Conservation (phyloP, 192 early-diverging fungal species). For the Gonapodya prolifera region DNA sequence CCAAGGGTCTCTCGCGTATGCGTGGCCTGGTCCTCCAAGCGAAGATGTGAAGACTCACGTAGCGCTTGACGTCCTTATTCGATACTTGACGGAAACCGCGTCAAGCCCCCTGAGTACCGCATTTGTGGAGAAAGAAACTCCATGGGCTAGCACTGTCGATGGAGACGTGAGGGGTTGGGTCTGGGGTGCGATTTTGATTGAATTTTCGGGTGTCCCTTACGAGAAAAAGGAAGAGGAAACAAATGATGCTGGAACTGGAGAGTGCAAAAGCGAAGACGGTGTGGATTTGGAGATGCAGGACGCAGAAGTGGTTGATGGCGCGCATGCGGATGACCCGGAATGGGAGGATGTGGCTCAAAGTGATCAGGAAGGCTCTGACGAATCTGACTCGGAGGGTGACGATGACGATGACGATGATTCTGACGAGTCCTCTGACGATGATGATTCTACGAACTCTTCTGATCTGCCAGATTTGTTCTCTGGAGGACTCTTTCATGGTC, state of each 20-base stretch:
- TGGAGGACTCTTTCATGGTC: slow-evolving; percentile 32
- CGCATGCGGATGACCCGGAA: background rate
- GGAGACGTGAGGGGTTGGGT: slow-evolving; percentile 38
- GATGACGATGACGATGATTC: slow-evolving; percentile 16
- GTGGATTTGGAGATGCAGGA: background rate
- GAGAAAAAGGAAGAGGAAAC: background rate
- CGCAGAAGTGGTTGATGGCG: background rate
- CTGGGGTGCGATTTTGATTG: slow-evolving; percentile 39
- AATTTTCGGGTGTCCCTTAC: slow-evolving; percentile 48
- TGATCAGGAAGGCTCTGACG: slow-evolving; percentile 3
- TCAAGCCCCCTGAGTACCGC: slow-evolving; percentile 54
- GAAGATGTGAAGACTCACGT: slow-evolving; percentile 43
- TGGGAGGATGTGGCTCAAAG: background rate
- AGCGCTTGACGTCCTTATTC: slow-evolving; percentile 57
- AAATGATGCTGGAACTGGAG: too few relatives aligned
- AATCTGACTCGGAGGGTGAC: background rate
- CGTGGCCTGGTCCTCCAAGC: slow-evolving; percentile 61
- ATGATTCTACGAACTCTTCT: slow-evolving; percentile 9
- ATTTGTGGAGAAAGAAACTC: slow-evolving; percentile 60
- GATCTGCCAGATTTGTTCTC: slow-evolving; percentile 35
- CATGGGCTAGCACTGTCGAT: slow-evolving; percentile 47
- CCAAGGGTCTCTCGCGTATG: slow-evolving; percentile 17
- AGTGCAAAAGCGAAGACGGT: background rate
- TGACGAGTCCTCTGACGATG: slow-evolving; percentile 17
- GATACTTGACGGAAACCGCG: slow-evolving; percentile 50